Conservation (phyloP, 768 basidiomycete species). For the Phylloporus sp. region DNA sequence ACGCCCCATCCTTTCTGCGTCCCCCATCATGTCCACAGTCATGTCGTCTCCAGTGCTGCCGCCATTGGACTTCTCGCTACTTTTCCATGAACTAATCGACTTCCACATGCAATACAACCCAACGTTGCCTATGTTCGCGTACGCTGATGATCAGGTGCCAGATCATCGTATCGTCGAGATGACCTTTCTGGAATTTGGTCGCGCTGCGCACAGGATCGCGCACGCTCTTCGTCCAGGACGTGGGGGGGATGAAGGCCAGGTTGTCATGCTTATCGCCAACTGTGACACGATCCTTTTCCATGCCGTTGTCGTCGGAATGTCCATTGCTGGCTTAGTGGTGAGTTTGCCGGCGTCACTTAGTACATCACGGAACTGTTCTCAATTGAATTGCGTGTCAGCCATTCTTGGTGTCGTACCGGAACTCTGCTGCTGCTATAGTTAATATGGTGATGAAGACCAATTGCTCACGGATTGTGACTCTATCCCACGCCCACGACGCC, state of each 20-base stretch:
- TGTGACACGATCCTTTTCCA: constrained; percentile 22
- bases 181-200: constrained; percentile 10
- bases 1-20: too few species aligned
- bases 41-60: constrained; percentile 12
- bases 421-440: constrained; percentile 2
- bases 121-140: constrained; percentile 11
- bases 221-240: constrained; percentile 14
- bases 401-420: constrained; percentile 30
- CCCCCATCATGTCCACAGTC: too few species aligned
- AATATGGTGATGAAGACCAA: constrained; percentile 9
- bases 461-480: constrained; percentile 9
- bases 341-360: constrained; percentile 28
- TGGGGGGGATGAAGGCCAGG: constrained; percentile 18
- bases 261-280: constrained; percentile 30
- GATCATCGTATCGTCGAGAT: constrained; percentile 8
- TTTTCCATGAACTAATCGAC: constrained; percentile 14
- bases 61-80: constrained; percentile 13
- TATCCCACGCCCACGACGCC: constrained; percentile 6
- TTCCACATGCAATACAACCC: constrained; percentile 16
- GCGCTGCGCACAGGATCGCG: constrained; percentile 30
- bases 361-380: constrained; percentile 15
- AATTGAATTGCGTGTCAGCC: constrained; percentile 10
- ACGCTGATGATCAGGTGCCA: constrained; percentile 9
- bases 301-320: constrained; percentile 16
- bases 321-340: constrained; percentile 28